A percentile compares a stretch with the other conserved stretches of the same genome.
Evolutionary conservation across 2,329 filamentous ascomycete genomes (phyloP).

Genomic region (Hypoxylon sp.): DNA sequence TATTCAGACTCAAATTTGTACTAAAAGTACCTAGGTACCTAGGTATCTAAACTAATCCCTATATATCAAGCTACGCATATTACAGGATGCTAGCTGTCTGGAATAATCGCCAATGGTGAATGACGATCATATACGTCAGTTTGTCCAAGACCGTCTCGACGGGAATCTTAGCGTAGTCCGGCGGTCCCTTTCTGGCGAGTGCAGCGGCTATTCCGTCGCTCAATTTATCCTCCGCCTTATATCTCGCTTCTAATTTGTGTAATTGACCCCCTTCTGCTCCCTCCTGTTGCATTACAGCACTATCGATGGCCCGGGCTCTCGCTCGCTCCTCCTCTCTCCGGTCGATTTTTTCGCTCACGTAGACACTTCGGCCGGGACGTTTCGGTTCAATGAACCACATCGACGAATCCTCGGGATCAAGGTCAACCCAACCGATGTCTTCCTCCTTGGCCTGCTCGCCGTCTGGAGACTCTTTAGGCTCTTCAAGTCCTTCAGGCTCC

Average conservation of each 20-base stretch:
- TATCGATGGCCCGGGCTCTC: neutral
- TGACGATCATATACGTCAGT: conserved; percentile 61
- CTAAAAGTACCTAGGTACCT: no score
- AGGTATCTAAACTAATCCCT: neutral
- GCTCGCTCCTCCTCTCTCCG: neutral
- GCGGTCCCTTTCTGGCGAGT: conserved; percentile 42
- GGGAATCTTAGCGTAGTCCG: conserved; percentile 59
- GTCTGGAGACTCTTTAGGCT: neutral
- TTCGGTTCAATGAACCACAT: neutral
- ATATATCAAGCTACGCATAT: neutral
- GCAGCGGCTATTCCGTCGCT: neutral
- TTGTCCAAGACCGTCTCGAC: conserved; percentile 59
- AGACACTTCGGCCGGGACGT: neutral
- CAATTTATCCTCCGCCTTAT: neutral
- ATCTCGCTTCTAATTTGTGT: neutral
- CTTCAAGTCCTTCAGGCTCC: neutral
- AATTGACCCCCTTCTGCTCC: neutral
- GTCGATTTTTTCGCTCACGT: conserved; percentile 1
- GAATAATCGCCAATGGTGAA: conserved; percentile 60
- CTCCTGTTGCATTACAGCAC: neutral
- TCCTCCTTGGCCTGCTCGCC: neutral
- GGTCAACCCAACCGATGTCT: neutral
- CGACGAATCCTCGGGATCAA: neutral
- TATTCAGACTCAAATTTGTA: neutral
- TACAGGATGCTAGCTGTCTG: conserved; percentile 40